Base-by-base conservation (phyloP, 1,284 basidiomycete species). In the Megacollybia platyphylla region DNA sequence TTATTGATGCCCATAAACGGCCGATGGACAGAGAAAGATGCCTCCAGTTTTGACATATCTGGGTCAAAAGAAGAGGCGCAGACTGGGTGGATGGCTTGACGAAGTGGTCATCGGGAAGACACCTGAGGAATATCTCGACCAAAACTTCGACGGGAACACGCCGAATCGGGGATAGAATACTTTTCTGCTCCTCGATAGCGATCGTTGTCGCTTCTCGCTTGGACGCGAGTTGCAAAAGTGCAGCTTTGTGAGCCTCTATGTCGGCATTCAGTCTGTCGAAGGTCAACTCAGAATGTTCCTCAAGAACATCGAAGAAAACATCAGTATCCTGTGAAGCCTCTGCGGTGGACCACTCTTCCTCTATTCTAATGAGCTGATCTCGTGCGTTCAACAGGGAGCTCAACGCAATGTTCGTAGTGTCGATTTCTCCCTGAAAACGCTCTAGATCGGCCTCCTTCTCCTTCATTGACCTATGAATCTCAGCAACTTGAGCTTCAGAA, bases 81-180 rank as follows among this genome's bases (percentile, higher is more conserved):
- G 43, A 38, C 3, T 4, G 13, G 28, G 45, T 35, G 15, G 40
- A 37, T 13, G 44, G 41, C 7, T 7, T 29, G 17, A 40, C n/a
- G 30, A 36, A 44, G 9, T 36, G 26, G n/a, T 36, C 8, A 9
- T 44, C 34, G 10, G 47, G 42, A n/a, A 48, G 40, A 29, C 44
- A 46, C 7, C 37, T 31, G 1, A 42, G 20, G 31, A 48, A 48
- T 17, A 48, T 46, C 42, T 44, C 40, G 36, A 40, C 42, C 10
- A 48, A 24, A n/a, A 48, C 41, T 18, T 48, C 47, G 4, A 44
- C 11, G 4, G 47, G 47, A 31, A 48, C 27, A 6, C 45, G 42
- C 8, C 42, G 39, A 13, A 46, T 42, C 18, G 47, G 47, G 13
- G 47, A 46, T 10, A 48, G 17, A 24, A 41, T 7, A 7, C 31